phyloP scores from a whole-genome alignment of 169 alveolate species.

The Haemoproteus tartakovskyi region DNA sequence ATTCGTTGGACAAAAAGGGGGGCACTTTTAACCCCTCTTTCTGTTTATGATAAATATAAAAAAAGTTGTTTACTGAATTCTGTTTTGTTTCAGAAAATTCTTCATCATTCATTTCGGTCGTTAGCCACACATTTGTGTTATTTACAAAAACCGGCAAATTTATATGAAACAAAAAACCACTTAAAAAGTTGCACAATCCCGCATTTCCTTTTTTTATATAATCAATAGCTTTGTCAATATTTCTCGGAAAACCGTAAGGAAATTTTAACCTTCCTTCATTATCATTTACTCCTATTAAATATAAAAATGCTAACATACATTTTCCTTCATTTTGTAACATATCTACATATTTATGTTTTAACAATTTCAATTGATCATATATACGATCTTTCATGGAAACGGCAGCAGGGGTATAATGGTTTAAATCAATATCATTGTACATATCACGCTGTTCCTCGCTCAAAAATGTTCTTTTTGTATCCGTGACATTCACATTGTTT shows the following conservation, averaged over 20 bases:
- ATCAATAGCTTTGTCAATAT: constrained; percentile 71
- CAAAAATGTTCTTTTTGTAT: no score
- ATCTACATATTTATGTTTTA: constrained; percentile 11
- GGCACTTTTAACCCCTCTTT: constrained; percentile 2
- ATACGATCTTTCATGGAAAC: constrained; percentile 7
- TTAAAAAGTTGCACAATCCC: constrained; percentile 81
- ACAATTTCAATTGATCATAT: constrained; percentile 44
- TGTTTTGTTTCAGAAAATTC: neutral
- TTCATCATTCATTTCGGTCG: constrained; percentile 43
- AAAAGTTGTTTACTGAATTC: constrained; percentile 17
- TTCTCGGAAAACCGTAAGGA: constrained; percentile 87
- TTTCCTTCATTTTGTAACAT: constrained; percentile 35
- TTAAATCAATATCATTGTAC: constrained; percentile 4
- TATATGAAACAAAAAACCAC: constrained; percentile 75
- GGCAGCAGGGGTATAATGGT: constrained; percentile 39
- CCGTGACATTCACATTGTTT: no score
- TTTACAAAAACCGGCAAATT: constrained; percentile 83
- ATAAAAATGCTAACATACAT: constrained; percentile 80
- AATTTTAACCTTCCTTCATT: constrained; percentile 73
- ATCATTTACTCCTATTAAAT: constrained; percentile 79
- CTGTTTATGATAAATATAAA: constrained; percentile 32
- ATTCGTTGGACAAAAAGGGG: constrained; percentile 32
- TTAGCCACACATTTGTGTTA: constrained; percentile 19
- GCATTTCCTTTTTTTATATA: constrained; percentile 77
- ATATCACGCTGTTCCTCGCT: neutral